phyloP scores from a whole-genome alignment of 2,329 filamentous ascomycete genomes.

The Chalara sp. region DNA sequence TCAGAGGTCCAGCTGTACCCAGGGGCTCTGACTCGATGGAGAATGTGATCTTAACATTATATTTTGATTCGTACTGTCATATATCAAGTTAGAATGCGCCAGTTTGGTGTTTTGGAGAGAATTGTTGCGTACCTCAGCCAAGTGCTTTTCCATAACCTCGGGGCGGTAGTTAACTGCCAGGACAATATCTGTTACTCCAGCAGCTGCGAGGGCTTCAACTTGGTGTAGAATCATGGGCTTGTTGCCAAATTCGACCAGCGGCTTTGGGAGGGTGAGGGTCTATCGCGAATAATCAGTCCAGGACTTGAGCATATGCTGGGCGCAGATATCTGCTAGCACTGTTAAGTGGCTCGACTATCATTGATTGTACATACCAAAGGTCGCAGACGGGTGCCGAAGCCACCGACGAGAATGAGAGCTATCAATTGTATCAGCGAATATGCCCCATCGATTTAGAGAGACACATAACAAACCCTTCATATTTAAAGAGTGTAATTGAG shows the following conservation, averaged over 20 bases:
- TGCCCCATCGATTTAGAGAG: no score
- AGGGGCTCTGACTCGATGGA: constrained; percentile 94
- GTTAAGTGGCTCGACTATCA: constrained; percentile 11
- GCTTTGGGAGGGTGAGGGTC: constrained; percentile 96
- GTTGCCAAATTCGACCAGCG: constrained; percentile 96
- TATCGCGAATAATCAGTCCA: constrained; percentile 31
- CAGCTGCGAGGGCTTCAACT: constrained; percentile 87
- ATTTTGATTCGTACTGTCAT: constrained; percentile 75
- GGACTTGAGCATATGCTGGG: constrained; percentile 12
- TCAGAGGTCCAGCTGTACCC: constrained; percentile 89
- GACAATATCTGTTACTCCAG: constrained; percentile 95
- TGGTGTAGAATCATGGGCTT: constrained; percentile 99
- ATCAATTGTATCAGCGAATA: background rate
- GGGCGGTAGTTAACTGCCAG: constrained; percentile 98
- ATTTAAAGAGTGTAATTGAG: constrained; percentile 14
- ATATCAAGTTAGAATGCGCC: background rate
- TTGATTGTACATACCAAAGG: constrained; percentile 67
- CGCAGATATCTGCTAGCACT: constrained; percentile 8
- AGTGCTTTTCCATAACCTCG: constrained; percentile 91
- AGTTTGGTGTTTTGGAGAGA: background rate
- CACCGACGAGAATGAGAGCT: constrained; percentile 98
- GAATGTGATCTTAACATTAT: constrained; percentile 93
- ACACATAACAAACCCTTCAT: constrained; percentile 25
- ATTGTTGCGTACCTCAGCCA: constrained; percentile 66
- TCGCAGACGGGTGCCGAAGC: constrained; percentile 95